phyloP scores from a whole-genome alignment of 192 early-diverging fungal genomes.

The Allomyces arbusculus region DNA sequence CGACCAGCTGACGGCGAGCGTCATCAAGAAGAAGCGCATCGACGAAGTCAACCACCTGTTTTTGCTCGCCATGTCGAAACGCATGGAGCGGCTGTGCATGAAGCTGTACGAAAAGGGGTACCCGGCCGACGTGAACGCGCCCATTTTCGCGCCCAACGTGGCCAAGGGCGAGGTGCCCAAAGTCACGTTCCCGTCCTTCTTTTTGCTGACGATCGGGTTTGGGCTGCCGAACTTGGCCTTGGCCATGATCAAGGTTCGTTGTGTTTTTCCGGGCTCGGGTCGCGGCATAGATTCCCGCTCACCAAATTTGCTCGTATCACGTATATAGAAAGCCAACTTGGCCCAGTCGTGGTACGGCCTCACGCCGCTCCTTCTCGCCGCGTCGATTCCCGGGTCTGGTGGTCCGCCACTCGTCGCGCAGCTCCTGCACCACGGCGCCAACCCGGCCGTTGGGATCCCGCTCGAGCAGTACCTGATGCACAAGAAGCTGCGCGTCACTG shows the following conservation, averaged over 20 bases:
- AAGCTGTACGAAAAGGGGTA: constrained; percentile 33
- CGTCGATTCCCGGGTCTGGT: neutral
- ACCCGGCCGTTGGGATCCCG: neutral
- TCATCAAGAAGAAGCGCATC: constrained; percentile 19
- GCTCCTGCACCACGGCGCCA: neutral
- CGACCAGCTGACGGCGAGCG: constrained; percentile 13
- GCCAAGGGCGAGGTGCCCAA: constrained; percentile 1
- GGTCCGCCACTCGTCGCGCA: neutral
- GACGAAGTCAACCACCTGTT: constrained; percentile 21
- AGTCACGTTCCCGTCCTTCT: constrained; percentile 25
- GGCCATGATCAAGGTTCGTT: constrained; percentile 26
- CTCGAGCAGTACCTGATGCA: constrained; percentile 1
- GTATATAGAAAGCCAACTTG: constrained; percentile 11
- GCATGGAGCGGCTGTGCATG: constrained; percentile 25
- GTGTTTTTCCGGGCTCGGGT: neutral
- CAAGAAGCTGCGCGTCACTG: neutral
- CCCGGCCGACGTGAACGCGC: constrained; percentile 25
- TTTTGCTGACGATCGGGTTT: constrained; percentile 22
- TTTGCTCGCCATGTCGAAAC: constrained; percentile 20
- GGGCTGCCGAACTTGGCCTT: constrained; percentile 20
- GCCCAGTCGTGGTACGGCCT: constrained; percentile 28
- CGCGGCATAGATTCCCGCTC: no score
- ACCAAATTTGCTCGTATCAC: neutral
- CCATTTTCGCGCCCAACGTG: constrained; percentile 7
- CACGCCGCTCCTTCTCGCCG: constrained; percentile 22